Percentiles rank a stretch among this genome's conserved stretches.
phyloP scores from a whole-genome alignment of 2,329 filamentous ascomycete species.

The Herpotrichia juniperi region DNA sequence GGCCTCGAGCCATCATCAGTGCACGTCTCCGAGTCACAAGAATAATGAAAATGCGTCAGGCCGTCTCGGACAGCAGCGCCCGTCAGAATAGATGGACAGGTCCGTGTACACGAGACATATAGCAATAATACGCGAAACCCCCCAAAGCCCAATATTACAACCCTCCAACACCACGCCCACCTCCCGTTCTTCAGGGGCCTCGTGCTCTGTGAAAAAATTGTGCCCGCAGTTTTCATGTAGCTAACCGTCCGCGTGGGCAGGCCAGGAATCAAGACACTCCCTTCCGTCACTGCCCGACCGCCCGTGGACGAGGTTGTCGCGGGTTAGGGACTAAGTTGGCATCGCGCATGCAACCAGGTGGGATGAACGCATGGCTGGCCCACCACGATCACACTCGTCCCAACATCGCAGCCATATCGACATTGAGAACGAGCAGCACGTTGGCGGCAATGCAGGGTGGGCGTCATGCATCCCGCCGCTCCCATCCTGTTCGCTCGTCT shows the following conservation, averaged over 20 bases:
- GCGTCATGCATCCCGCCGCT: constrained; percentile 15
- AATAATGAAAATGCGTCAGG: constrained; percentile 7
- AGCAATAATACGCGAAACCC: constrained; percentile 20
- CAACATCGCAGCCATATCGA: constrained; percentile 13
- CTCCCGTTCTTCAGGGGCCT: constrained; percentile 11
- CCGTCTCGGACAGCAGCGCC: constrained; percentile 5
- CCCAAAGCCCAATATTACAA: neutral
- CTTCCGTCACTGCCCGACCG: constrained; percentile 32
- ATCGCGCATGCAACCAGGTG: constrained; percentile 9
- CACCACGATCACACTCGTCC: constrained; percentile 14
- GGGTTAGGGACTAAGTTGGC: constrained; percentile 8
- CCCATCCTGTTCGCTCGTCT: constrained; percentile 11
- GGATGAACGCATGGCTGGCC: constrained; percentile 12
- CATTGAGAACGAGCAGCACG: constrained; percentile 2
- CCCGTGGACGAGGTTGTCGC: constrained; percentile 17
- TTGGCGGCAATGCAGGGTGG: constrained; percentile 14
- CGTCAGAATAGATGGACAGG: constrained; percentile 24
- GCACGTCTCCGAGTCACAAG: constrained; percentile 14
- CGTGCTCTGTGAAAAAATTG: constrained; percentile 24
- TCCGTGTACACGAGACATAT: constrained; percentile 34
- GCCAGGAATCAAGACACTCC: neutral
- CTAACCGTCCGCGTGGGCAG: constrained; percentile 25
- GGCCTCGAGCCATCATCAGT: constrained; percentile 13
- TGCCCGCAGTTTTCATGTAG: constrained; percentile 22
- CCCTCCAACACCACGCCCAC: neutral